Percentiles rank a stretch among this genome's conserved stretches.
phyloP scores from a whole-genome alignment of 352 stramenopile genomes.

The Peronosclerospora sorghi region DNA sequence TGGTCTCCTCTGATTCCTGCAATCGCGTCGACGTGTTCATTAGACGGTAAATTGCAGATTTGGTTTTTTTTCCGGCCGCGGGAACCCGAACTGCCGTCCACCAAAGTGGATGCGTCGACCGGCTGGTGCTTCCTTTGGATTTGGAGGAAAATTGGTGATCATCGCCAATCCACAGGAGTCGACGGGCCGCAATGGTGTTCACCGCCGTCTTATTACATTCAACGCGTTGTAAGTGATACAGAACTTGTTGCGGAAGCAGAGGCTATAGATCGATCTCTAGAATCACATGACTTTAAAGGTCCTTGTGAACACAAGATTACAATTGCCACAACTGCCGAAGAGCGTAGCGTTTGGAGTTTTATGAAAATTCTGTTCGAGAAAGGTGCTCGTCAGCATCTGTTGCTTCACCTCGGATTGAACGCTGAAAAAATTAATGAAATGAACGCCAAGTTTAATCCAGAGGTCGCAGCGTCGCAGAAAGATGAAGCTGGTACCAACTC shows the following conservation, averaged over 20 bases:
- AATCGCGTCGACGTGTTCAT: slow-evolving; percentile 90
- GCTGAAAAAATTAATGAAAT: slow-evolving; percentile 84
- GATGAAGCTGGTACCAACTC: slow-evolving; percentile 13
- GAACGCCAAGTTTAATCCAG: slow-evolving; percentile 69
- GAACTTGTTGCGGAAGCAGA: slow-evolving; percentile 80
- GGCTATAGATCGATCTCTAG: slow-evolving; percentile 84
- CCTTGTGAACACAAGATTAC: slow-evolving; percentile 88
- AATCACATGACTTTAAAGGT: slow-evolving; percentile 85
- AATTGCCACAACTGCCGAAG: slow-evolving; percentile 40
- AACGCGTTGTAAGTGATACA: slow-evolving; percentile 67
- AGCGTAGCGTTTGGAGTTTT: slow-evolving; percentile 83
- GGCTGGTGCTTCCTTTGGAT: slow-evolving; percentile 94
- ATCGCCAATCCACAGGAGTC: slow-evolving; percentile 69
- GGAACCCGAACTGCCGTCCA: slow-evolving; percentile 74
- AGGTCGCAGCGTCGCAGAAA: slow-evolving; percentile 13
- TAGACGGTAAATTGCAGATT: slow-evolving; percentile 96
- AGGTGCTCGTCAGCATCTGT: slow-evolving; percentile 89
- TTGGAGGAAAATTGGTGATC: slow-evolving; percentile 90
- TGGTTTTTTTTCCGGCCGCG: slow-evolving; percentile 74
- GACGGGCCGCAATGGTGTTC: slow-evolving; percentile 35
- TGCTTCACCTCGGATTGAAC: slow-evolving; percentile 92
- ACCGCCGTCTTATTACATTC: slow-evolving; percentile 68
- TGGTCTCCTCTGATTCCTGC: slow-evolving; percentile 93
- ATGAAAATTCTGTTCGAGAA: slow-evolving; percentile 93
- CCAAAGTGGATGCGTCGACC: no score